Conservation (phyloP, 2,329 filamentous ascomycete genomes). For the Hypoxylon sp. region DNA sequence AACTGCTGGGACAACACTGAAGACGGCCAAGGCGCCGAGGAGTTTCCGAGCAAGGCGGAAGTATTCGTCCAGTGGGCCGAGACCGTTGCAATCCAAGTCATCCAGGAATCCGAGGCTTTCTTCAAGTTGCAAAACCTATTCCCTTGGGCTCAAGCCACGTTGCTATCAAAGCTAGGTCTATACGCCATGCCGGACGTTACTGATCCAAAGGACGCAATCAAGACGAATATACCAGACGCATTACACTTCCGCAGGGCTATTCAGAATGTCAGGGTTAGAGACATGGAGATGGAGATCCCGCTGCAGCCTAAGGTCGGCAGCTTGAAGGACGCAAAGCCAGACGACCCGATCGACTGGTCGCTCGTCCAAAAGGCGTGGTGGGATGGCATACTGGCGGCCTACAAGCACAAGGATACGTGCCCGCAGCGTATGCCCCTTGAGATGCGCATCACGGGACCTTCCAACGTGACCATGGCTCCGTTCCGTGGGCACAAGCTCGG, state of each 20-base stretch:
- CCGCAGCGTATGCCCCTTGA: slow-evolving; percentile 63
- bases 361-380: slow-evolving; percentile 65
- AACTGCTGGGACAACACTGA: slow-evolving; percentile 62
- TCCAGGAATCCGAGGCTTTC: slow-evolving; percentile 48
- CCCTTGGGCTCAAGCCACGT: slow-evolving; percentile 42
- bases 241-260: slow-evolving; percentile 64
- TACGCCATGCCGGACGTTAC: slow-evolving; percentile 49
- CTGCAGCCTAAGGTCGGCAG: slow-evolving; percentile 54
- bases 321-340: slow-evolving; percentile 51
- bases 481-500: slow-evolving; percentile 60
- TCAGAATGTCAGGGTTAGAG: slow-evolving; percentile 63
- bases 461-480: slow-evolving; percentile 61
- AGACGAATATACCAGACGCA: slow-evolving; percentile 61
- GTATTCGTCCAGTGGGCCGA: slow-evolving; percentile 55
- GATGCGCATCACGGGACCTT: slow-evolving; percentile 61
- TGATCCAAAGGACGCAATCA: slow-evolving; percentile 51
- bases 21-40: slow-evolving; percentile 52
- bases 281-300: slow-evolving; percentile 63
- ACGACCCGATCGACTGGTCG: slow-evolving; percentile 55
- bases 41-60: slow-evolving; percentile 56
- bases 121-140: slow-evolving; percentile 32
- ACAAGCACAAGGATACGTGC: slow-evolving; percentile 54
- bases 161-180: slow-evolving; percentile 57
- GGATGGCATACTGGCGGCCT: slow-evolving; percentile 64
- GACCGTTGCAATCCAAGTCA: slow-evolving; percentile 33